phyloP scores from a whole-genome alignment of 495 filamentous ascomycete species.

The Penicillium paxilli region DNA sequence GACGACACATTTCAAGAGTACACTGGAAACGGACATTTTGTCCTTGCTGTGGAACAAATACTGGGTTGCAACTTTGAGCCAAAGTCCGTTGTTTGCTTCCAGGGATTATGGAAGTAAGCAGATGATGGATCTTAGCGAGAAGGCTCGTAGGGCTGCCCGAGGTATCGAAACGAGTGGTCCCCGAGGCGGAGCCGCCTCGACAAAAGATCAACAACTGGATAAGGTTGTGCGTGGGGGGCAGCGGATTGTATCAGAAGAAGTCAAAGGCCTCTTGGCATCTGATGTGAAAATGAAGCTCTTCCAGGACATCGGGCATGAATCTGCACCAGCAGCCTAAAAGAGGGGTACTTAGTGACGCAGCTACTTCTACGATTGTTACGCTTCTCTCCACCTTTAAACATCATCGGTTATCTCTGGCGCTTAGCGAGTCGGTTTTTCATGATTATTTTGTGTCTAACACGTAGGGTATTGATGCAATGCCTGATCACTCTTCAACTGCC shows the following conservation, averaged over 20 bases:
- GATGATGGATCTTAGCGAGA: slow-evolving; percentile 82
- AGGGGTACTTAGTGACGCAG: slow-evolving; percentile 1
- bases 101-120: slow-evolving; percentile 91
- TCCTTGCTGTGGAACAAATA: slow-evolving; percentile 98
- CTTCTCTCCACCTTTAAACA: not conserved
- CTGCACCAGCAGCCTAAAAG: slow-evolving; percentile 10
- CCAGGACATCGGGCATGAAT: slow-evolving; percentile 55
- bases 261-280: slow-evolving; percentile 75
- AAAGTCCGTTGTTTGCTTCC: slow-evolving; percentile 88
- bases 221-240: slow-evolving; percentile 79
- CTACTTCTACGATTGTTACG: slow-evolving; percentile 22
- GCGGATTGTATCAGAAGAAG: slow-evolving; percentile 84
- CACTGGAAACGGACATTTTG: slow-evolving; percentile 80
- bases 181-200: slow-evolving; percentile 23
- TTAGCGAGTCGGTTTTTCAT: slow-evolving; percentile 10
- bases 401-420: slow-evolving; percentile 13
- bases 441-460: no score
- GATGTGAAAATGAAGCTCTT: slow-evolving; percentile 88
- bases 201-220: slow-evolving; percentile 65
- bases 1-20: slow-evolving; percentile 89
- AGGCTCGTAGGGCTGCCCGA: slow-evolving; percentile 64
- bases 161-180: slow-evolving; percentile 43
- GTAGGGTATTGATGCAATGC: no score
- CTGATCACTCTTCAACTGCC: not conserved
- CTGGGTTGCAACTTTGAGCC: slow-evolving; percentile 98